Evolutionary conservation across 1,139 yeast genomes (phyloP), one percentile per base, ranked within the genome.

Genomic region (Oligophagozyma castellii): DNA sequence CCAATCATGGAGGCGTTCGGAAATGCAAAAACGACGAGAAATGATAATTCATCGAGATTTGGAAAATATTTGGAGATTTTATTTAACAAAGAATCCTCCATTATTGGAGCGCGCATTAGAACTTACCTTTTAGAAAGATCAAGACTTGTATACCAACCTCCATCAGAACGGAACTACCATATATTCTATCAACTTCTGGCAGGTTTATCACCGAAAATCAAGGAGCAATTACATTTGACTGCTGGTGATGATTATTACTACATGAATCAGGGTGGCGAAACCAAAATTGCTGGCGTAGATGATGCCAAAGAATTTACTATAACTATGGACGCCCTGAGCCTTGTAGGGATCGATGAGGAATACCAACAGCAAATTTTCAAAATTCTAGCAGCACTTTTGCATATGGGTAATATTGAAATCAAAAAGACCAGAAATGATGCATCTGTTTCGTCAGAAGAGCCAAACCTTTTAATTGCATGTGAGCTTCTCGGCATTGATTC

Each of bases 1-100:
- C 98, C 98, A 4, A 89, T 89, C 44, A 84, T 89, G 92, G 98
- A 89, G 59, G 93, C 96, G 1, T 89, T 89, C 55, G 98, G 98
- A 65, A 89, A 89, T 53, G 96, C 98, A 10, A 89, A 89, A 55
- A 89, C 98, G 3, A 84, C 94, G 3, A 73, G 98, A 61, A 89
- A 89, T 53, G 96, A 89, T 56, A 89, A 89, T 56, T 89, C 96
- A 23, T 86, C 96, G 12, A 75, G 98, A 54, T 89, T 89, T 52
- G 98, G 98, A 51, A 89, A 89, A 56, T 89, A 89, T 52, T 65
- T 89, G 48, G 96, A 89, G 57, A 89, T 89, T 43, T 62, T 83
- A 42, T 89, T 89, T 51, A 78, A 84, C 55, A 56, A 66, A 22
- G 53, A 68, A 18, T 72, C 79, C 10, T 70, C 81, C 27, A 89